Base-by-base conservation (phyloP, 139 green algal species). In the Axilococcus clingmanii region DNA sequence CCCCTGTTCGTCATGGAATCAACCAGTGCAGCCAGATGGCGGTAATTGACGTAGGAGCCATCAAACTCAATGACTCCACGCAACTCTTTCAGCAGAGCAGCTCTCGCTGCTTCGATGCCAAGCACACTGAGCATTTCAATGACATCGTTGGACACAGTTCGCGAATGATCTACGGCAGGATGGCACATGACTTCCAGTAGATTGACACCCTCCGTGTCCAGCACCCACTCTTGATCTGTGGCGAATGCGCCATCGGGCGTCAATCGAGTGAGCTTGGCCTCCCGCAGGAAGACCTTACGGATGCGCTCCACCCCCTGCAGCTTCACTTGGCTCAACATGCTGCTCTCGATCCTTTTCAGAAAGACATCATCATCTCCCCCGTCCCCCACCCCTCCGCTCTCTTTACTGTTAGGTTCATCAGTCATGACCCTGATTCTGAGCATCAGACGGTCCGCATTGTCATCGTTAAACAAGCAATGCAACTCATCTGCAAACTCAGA, bases 21-120 rank as follows among this genome's bases (percentile, higher is more conserved):
- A 56, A 79, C 88, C 57, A 98, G 79, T 40, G 84, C 83, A 40
- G 86, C 86, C 59, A 98, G 74, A 75, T 98, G 91, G 40, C 87
- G 71, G 80, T 95, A 98, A 74, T 98, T 98, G 33, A 98, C 91
- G 44, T 96, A 95, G 12, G 71, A 88, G 32, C 89, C 92, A 63
- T 99, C 92, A 69, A 98, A 97, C 62, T 94, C 86, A 50, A 99
- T 98, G n/a, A 99, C 93, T 52, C 75, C 80, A 8, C 88, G 70
- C 20, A 98, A 64, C 72, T 99, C 93, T 65, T 86, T 89, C 28
- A 96, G 71, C 50, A 98, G 78, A 8, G 87, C 79, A 35, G 77
- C 69, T 34, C 91, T 66, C 27, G 76, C 79, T 12, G 91, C 92
- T 74, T 99, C 93, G 41, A 99, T 95, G 55, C 93, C 93, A 56